phyloP scores from a whole-genome alignment of 805 yeast species.

The Debaryomyces tyrocola region DNA sequence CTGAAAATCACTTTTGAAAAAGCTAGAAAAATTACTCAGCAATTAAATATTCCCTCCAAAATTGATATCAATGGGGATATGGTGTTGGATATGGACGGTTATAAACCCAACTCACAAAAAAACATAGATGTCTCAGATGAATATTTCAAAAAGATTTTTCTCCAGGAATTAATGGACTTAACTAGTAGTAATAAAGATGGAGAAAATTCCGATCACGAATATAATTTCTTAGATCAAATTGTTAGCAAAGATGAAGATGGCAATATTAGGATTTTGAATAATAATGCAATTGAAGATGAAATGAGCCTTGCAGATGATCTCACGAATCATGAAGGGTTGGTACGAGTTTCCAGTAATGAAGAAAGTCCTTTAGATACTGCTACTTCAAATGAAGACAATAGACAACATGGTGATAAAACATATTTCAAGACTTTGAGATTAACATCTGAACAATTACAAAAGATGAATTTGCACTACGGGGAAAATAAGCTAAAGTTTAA shows the following conservation, averaged over 20 bases:
- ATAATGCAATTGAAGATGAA: slow-evolving; percentile 49
- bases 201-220: slow-evolving; percentile 18
- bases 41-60: slow-evolving; percentile 82
- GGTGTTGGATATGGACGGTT: slow-evolving; percentile 91
- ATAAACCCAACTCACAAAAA: slow-evolving; percentile 75
- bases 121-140: slow-evolving; percentile 77
- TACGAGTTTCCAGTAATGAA: slow-evolving; percentile 5
- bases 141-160: slow-evolving; percentile 66
- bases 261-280: slow-evolving; percentile 54
- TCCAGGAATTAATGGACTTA: slow-evolving; percentile 60
- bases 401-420: slow-evolving; percentile 23
- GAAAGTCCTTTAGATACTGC: slow-evolving; percentile 24
- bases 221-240: slow-evolving; percentile 36
- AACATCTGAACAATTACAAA: slow-evolving; percentile 84
- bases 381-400: slow-evolving; percentile 13
- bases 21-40: slow-evolving; percentile 63
- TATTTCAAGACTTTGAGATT: slow-evolving; percentile 86
- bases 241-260: slow-evolving; percentile 63
- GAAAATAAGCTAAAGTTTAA: slow-evolving; percentile 75
- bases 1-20: slow-evolving; percentile 52
- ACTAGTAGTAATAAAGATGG: slow-evolving; percentile 10
- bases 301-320: slow-evolving; percentile 36
- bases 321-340: slow-evolving; percentile 8
- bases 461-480: slow-evolving; percentile 73
- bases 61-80: slow-evolving; percentile 88